A percentile compares a stretch with the other conserved stretches of the same genome.
Conservation (phyloP, 225 moss, liverwort and hornwort genomes). For the Sphagnum tenellum region DNA sequence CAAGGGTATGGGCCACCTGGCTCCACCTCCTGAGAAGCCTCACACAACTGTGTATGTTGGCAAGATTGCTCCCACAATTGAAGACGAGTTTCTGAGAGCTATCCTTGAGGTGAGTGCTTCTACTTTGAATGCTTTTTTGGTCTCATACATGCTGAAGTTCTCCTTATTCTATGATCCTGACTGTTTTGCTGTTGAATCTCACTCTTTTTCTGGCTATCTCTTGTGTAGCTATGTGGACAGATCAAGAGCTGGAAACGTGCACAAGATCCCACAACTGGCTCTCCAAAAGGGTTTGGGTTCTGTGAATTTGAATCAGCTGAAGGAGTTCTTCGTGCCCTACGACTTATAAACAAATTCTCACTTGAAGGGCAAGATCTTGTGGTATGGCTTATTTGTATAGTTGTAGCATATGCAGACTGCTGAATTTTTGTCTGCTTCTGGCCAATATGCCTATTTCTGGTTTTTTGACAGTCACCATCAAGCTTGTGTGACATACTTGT, state of each 20-base stretch:
- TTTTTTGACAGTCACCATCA: too few relatives aligned
- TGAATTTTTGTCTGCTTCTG: too few relatives aligned
- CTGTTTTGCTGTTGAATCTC: too few relatives aligned
- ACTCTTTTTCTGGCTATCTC: not conserved
- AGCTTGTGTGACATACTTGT: too few relatives aligned
- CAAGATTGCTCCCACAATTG: conserved; percentile 85
- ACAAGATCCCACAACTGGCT: conserved; percentile 92
- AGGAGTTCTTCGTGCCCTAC: conserved; percentile 88
- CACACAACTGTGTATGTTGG: conserved; percentile 98
- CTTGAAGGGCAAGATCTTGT: conserved; percentile 98
- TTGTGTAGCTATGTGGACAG: conserved; percentile 70
- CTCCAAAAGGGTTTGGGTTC: conserved; percentile 95
- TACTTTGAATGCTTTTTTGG: not conserved
- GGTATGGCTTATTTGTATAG: conserved; percentile 28
- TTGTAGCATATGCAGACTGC: too few relatives aligned
- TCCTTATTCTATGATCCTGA: not conserved
- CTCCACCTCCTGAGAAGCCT: conserved; percentile 74
- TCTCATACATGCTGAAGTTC: not conserved
- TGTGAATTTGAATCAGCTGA: conserved; percentile 97
- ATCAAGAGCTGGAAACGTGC: conserved; percentile 99
- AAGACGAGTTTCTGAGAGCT: conserved; percentile 79
- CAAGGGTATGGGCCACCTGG: conserved; percentile 78
- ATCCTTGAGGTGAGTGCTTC: conserved; percentile 67
- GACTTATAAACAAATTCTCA: conserved; percentile 79
- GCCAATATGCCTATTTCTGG: too few relatives aligned